These are phyloP conservation scores for Aristolochia californica DNA, from an alignment of 164 flowering plant genomes.

Conservation along the genomic window DNA sequence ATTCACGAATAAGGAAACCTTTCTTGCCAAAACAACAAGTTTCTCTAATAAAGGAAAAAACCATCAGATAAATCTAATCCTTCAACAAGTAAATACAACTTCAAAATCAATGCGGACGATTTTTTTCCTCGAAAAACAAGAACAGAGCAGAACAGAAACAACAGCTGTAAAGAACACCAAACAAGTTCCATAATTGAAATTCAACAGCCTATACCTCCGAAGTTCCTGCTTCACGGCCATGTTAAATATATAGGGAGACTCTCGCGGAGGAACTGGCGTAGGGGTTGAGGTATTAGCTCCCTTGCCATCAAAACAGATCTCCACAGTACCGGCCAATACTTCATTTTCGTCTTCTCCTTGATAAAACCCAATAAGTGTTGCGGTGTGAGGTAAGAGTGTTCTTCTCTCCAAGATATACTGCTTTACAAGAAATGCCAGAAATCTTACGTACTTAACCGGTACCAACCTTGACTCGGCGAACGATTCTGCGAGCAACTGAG, in stretches of 20 bases:
- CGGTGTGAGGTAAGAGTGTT: conserved; percentile 52
- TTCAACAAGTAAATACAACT: not conserved
- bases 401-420: conserved; percentile 77
- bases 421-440: conserved; percentile 59
- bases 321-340: conserved; percentile 80
- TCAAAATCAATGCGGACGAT: not conserved
- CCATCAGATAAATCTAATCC: too few species aligned
- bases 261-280: conserved; percentile 63
- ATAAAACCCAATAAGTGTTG: conserved; percentile 65
- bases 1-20: too few species aligned
- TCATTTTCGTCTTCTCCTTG: conserved; percentile 28
- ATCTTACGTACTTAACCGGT: conserved; percentile 34
- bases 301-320: conserved; percentile 52
- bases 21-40: too few species aligned
- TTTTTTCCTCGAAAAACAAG: not conserved
- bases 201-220: conserved; percentile 43
- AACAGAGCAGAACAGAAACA: not conserved
- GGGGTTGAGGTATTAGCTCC: conserved; percentile 76
- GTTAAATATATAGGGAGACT: conserved; percentile 76
- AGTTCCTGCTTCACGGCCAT: conserved; percentile 69
- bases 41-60: too few species aligned
- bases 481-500: conserved; percentile 58
- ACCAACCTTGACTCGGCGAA: conserved; percentile 70
- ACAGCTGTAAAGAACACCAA: not conserved
- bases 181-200: not conserved